phyloP scores from a whole-genome alignment of 139 green algal species.

The Deuterostichococcus epilithicus region DNA sequence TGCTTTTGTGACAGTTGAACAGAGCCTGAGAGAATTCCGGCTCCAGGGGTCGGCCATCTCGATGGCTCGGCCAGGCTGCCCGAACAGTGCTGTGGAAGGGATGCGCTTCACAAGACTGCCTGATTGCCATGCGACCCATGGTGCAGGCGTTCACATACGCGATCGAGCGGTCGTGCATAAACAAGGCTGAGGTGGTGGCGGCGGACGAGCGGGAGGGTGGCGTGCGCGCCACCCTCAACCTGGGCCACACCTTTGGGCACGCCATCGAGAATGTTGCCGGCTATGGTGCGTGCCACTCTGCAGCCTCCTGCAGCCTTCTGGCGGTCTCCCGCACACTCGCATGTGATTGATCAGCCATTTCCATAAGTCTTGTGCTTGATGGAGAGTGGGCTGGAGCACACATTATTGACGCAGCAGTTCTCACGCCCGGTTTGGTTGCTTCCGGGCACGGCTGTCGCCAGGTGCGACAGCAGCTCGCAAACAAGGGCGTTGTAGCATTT shows the following conservation, averaged over 20 bases:
- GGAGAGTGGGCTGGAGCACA: slow-evolving; percentile 11
- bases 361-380: not conserved
- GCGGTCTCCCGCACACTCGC: too few species aligned
- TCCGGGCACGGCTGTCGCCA: slow-evolving; percentile 44
- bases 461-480: slow-evolving; percentile 59
- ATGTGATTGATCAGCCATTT: slow-evolving; percentile 3
- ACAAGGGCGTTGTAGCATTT: too few species aligned
- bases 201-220: slow-evolving; percentile 92
- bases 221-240: slow-evolving; percentile 95
- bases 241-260: slow-evolving; percentile 99
- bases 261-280: slow-evolving; percentile 89
- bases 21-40: too few species aligned
- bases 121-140: too few species aligned
- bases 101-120: too few species aligned
- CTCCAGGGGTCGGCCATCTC: too few species aligned
- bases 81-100: too few species aligned
- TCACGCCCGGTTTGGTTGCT: not conserved
- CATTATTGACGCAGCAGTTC: not conserved
- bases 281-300: slow-evolving; percentile 16
- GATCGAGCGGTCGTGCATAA: slow-evolving; percentile 92
- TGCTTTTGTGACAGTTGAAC: too few species aligned
- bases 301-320: not conserved
- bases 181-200: slow-evolving; percentile 93
- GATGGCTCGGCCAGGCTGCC: too few species aligned
- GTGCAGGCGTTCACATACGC: slow-evolving; percentile 81